phyloP scores from a whole-genome alignment of 768 basidiomycete species.

The Clitopilus passeckerianus region DNA sequence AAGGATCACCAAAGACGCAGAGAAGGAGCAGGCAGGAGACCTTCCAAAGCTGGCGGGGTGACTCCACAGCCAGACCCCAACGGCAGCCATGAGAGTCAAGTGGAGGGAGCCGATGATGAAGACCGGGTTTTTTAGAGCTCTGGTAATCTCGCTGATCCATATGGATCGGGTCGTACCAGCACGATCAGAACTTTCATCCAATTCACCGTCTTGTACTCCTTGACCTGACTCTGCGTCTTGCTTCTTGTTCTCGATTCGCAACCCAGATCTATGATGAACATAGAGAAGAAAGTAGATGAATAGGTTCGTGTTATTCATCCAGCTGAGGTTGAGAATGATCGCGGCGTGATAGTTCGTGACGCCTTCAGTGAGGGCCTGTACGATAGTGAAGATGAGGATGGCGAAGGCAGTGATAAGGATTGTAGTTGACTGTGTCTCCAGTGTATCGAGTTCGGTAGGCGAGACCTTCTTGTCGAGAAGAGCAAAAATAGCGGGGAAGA shows the following conservation, averaged over 20 bases:
- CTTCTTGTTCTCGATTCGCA: not conserved
- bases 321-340: constrained; percentile 22
- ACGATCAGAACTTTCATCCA: no score
- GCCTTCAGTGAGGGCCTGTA: constrained; percentile 10
- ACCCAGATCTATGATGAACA: constrained; percentile 5
- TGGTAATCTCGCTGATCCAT: not conserved
- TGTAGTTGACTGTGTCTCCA: constrained; percentile 5
- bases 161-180: not conserved
- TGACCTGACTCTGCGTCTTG: no score
- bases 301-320: constrained; percentile 20
- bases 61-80: constrained; percentile 17
- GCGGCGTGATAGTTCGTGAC: constrained; percentile 15
- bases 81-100: constrained; percentile 12
- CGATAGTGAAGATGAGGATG: constrained; percentile 16
- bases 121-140: not conserved
- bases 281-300: constrained; percentile 13
- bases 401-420: constrained; percentile 20
- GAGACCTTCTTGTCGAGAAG: constrained; percentile 15
- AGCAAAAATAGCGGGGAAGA: not conserved
- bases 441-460: constrained; percentile 10
- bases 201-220: no score
- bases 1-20: not conserved
- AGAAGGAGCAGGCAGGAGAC: not conserved
- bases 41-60: constrained; percentile 7
- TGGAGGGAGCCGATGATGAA: constrained; percentile 13